A percentile compares a stretch with the other conserved stretches of the same genome.
phyloP scores from a whole-genome alignment of 352 stramenopile species.

The Globisporangium viniferum region DNA sequence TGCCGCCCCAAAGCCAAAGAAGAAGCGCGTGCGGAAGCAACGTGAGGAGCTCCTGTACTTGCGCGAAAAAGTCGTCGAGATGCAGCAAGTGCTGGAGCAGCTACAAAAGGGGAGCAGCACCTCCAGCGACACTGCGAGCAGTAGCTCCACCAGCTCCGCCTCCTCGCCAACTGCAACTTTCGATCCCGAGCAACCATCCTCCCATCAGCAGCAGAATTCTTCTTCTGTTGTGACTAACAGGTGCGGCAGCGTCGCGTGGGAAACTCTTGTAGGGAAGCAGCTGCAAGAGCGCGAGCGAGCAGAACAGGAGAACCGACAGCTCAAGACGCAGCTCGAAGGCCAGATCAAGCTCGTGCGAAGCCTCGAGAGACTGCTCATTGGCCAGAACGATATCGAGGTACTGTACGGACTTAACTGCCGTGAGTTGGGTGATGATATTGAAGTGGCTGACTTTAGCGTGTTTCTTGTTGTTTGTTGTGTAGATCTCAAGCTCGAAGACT shows the following conservation, averaged over 20 bases:
- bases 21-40: conserved; percentile 14
- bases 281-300: conserved; percentile 20
- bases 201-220: background rate
- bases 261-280: conserved; percentile 28
- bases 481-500: conserved; percentile 8
- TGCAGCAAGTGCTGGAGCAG: conserved; percentile 7
- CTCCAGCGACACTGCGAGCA: background rate
- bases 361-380: conserved; percentile 23
- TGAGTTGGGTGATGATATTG: background rate
- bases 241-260: conserved; percentile 17
- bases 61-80: conserved; percentile 12
- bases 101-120: background rate
- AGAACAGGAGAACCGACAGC: conserved; percentile 30
- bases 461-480: background rate
- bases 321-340: conserved; percentile 25
- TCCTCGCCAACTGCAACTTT: background rate
- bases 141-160: background rate
- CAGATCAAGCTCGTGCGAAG: conserved; percentile 33
- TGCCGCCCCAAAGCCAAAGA: conserved; percentile 4
- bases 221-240: background rate
- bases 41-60: conserved; percentile 13
- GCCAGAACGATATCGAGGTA: conserved; percentile 21
- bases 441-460: background rate
- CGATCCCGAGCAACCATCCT: background rate
- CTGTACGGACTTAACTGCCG: too few species aligned